Percentiles rank a stretch among this genome's conserved stretches.
phyloP scores from a whole-genome alignment of 352 stramenopile species.

The Thalassiosira ordinaria region DNA sequence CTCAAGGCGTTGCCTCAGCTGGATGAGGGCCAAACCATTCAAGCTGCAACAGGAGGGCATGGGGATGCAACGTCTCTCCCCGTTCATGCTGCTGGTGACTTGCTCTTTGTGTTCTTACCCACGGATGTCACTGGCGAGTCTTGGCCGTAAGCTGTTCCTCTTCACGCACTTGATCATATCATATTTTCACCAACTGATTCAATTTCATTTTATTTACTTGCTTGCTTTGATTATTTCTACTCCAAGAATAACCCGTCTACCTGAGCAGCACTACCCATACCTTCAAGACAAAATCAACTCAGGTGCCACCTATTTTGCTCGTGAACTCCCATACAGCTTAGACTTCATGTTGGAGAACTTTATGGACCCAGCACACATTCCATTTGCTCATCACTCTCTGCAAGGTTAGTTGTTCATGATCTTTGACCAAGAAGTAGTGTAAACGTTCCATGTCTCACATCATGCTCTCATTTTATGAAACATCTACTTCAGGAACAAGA shows the following conservation, averaged over 20 bases:
- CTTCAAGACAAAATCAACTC: constrained; percentile 39
- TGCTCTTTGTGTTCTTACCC: constrained; percentile 69
- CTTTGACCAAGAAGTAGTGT: too few species aligned
- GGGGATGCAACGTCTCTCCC: constrained; percentile 47
- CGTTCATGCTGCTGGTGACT: constrained; percentile 50
- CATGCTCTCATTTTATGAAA: too few species aligned
- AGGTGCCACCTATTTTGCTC: constrained; percentile 39
- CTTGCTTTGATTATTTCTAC: too few species aligned
- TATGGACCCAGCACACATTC: constrained; percentile 78
- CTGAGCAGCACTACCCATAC: constrained; percentile 30
- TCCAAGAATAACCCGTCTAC: constrained; percentile 8
- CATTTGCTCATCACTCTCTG: constrained; percentile 77
- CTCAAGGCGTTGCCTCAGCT: constrained; percentile 67
- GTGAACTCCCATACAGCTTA: constrained; percentile 79
- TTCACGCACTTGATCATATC: background rate
- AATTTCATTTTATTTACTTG: background rate
- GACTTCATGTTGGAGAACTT: constrained; percentile 83
- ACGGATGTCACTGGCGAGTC: constrained; percentile 47
- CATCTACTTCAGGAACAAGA: too few species aligned
- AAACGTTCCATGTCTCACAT: too few species aligned
- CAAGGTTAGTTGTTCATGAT: too few species aligned
- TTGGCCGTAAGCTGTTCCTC: constrained; percentile 26
- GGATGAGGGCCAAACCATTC: constrained; percentile 24
- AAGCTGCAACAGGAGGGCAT: background rate
- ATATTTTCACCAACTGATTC: background rate